Percentiles rank a stretch among this genome's conserved stretches.
These are phyloP conservation scores for Astrothelium macrocarpum DNA, from an alignment of 495 filamentous ascomycete genomes.

Conservation along the genomic window DNA sequence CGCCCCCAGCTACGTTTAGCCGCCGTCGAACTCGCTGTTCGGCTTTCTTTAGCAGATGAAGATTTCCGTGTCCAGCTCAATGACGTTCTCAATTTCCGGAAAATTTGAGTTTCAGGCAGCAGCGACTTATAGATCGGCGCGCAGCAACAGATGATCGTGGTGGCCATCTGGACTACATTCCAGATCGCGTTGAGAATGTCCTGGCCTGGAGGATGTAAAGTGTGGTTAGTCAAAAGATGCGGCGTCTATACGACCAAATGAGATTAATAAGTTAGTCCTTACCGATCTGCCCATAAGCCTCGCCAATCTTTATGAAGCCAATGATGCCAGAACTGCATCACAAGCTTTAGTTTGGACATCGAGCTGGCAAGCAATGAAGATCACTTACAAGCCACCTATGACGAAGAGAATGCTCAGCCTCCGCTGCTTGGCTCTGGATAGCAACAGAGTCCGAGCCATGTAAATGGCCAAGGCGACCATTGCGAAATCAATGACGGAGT, in stretches of 20 bases:
- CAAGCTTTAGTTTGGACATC: background rate
- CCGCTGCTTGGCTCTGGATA: background rate
- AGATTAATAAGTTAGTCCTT: too few relatives aligned
- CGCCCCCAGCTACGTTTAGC: too few relatives aligned
- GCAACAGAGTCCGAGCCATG: background rate
- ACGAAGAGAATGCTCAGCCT: background rate
- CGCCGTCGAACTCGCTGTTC: too few relatives aligned
- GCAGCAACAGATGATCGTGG: slow-evolving; percentile 1
- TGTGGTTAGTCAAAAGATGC: background rate
- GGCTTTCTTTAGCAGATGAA: too few relatives aligned
- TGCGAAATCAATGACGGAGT: background rate
- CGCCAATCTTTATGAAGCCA: background rate
- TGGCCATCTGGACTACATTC: background rate
- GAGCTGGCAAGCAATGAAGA: background rate
- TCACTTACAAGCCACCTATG: background rate
- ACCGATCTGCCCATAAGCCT: too few relatives aligned
- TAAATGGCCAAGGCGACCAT: background rate
- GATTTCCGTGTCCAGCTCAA: too few relatives aligned
- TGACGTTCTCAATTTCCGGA: too few relatives aligned
- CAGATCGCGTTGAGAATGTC: background rate
- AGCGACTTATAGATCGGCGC: background rate
- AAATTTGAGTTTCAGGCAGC: background rate
- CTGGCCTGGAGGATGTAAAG: background rate
- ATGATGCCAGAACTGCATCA: background rate
- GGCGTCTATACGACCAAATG: background rate